A percentile compares a stretch with the other conserved stretches of the same genome.
phyloP scores from a whole-genome alignment of 2,329 filamentous ascomycete species.

The Hypoxylon sp. region DNA sequence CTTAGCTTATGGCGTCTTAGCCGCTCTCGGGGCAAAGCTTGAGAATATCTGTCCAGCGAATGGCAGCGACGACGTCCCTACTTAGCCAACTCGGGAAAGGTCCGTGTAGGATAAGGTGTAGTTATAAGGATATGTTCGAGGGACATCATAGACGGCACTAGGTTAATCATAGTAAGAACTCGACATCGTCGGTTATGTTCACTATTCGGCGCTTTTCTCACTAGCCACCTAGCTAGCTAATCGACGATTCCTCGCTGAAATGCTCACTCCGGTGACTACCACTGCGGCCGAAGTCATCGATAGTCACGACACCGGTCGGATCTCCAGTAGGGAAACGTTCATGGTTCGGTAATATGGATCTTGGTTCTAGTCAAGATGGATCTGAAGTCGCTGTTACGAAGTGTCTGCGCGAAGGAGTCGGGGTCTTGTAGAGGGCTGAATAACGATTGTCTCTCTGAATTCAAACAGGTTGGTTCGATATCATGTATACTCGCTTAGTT shows the following conservation, averaged over 20 bases:
- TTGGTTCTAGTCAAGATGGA: not conserved
- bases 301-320: not conserved
- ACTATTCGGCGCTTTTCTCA: not conserved
- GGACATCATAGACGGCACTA: not conserved
- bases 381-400: no score
- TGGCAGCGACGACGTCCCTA: not conserved
- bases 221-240: not conserved
- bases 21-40: not conserved
- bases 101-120: not conserved
- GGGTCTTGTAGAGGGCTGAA: not conserved
- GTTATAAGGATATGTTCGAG: not conserved
- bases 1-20: no score
- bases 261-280: not conserved
- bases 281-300: not conserved
- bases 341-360: not conserved
- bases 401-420: no score
- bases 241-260: not conserved
- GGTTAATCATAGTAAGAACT: not conserved
- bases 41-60: not conserved
- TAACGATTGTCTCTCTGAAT: not conserved
- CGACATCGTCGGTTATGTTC: not conserved
- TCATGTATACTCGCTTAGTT: not conserved
- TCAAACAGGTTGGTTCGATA: not conserved
- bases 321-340: not conserved
- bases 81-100: not conserved